Evolutionary conservation across 2,329 filamentous ascomycete genomes (phyloP).

Genomic region (Xylariales sp.): DNA sequence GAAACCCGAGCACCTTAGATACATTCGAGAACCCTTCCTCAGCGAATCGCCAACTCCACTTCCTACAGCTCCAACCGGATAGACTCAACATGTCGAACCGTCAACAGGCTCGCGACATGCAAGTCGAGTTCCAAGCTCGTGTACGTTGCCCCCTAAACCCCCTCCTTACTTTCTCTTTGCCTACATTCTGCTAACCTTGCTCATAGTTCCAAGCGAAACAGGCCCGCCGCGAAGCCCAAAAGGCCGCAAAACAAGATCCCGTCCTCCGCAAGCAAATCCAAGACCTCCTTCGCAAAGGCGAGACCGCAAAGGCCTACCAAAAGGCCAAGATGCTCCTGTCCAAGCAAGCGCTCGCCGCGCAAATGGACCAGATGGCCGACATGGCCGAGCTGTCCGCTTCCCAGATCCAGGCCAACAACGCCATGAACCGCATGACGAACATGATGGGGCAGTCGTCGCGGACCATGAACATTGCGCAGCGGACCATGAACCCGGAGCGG

Average conservation of each 20-base stretch:
- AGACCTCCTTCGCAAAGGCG: constrained; percentile 57
- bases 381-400: constrained; percentile 57
- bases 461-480: constrained; percentile 55
- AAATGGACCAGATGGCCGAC: constrained; percentile 62
- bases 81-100: constrained; percentile 49
- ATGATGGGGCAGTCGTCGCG: constrained; percentile 58
- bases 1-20: too few relatives aligned
- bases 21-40: too few relatives aligned
- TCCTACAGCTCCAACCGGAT: background rate
- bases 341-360: constrained; percentile 57
- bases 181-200: constrained; percentile 1
- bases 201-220: constrained; percentile 56
- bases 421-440: constrained; percentile 61
- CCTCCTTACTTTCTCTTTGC: background rate
- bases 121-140: constrained; percentile 59
- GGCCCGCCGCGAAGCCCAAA: constrained; percentile 55
- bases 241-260: constrained; percentile 57
- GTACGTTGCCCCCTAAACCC: constrained; percentile 24
- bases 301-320: constrained; percentile 59
- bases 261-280: constrained; percentile 60
- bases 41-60: background rate
- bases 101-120: constrained; percentile 56
- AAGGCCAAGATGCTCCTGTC: constrained; percentile 59
- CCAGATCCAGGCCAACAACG: constrained; percentile 61
- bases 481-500: constrained; percentile 55